Base-by-base conservation (phyloP, 345 rosid genomes). In the Eucalyptus tenuipes region DNA sequence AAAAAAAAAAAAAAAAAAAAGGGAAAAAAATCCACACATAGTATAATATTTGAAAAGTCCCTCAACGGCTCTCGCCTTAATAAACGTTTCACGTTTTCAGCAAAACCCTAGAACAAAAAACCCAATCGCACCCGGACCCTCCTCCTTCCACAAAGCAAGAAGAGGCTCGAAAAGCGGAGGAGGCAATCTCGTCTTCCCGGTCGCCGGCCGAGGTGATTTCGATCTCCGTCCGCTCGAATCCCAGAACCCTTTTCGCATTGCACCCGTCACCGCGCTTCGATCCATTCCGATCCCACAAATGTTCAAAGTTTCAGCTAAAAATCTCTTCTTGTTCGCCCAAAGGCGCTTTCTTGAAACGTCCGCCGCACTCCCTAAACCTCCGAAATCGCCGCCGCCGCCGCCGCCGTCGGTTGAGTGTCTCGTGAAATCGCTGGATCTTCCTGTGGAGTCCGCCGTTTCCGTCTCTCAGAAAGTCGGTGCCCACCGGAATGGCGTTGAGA, bases 351-450 rank as follows among this genome's bases (percentile, higher is more conserved):
- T 53, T 52, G 8, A 52, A 10, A 24, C 87, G 8, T 22, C 85
- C 25, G 47, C 80, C 89, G 79, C 47, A 27, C 40, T 75, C 15
- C 47, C 40, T 75, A 75, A 75, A 40, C 84, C 84, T 75, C 84
- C 84, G 47, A 75, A 37, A 37, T 20, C 82, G 8, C 47, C 27
- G 47, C 13, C 88, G 10, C 33, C 44, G 6, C 45, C 48, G 7
- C 14, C 90, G 25, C 87, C 49, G 37, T 64, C 61, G 27, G 87
- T 68, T 45, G 85, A 88, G 11, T 89, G 42, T 88, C 90, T 90
- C 15, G 59, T 89, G 48, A 88, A 86, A 11, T 90, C 91, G 80
- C 90, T 89, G 49, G 91, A 91, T 57, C 89, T 91, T 75, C 86
- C 93, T n/a, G 48, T 88, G 31, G 40, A 88, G 52, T 86, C 90